A percentile compares a stretch with the other conserved stretches of the same genome.
phyloP scores from a whole-genome alignment of 2,329 filamentous ascomycete genomes.

The Aspergillus fischeri region DNA sequence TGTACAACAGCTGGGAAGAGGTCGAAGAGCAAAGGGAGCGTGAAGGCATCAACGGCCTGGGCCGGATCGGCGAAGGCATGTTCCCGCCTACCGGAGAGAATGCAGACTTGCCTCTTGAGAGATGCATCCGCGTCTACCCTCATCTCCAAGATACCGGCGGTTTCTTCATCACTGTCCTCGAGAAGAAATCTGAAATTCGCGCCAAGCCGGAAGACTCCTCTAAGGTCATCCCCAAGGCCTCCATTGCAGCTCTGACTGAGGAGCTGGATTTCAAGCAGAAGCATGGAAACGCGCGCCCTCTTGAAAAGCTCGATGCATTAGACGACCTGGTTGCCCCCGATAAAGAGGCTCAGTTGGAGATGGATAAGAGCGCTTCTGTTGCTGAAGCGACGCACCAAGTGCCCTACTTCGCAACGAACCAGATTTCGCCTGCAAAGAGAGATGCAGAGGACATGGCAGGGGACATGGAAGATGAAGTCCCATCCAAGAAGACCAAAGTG shows the following conservation, averaged over 20 bases:
- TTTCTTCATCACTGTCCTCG: constrained; percentile 94
- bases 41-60: constrained; percentile 60
- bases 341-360: constrained; percentile 23
- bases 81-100: constrained; percentile 64
- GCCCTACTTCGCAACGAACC: constrained; percentile 28
- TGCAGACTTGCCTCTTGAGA: constrained; percentile 70
- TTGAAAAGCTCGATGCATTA: constrained; percentile 37
- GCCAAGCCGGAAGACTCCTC: constrained; percentile 62
- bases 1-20: constrained; percentile 79
- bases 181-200: constrained; percentile 85
- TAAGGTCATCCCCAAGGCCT: constrained; percentile 36
- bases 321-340: constrained; percentile 38
- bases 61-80: constrained; percentile 73
- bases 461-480: constrained; percentile 33
- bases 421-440: constrained; percentile 29
- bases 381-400: constrained; percentile 31
- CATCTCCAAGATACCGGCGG: constrained; percentile 94
- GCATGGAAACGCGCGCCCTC: constrained; percentile 23
- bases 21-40: constrained; percentile 65
- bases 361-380: constrained; percentile 32
- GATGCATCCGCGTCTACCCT: constrained; percentile 90
- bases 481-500: constrained; percentile 44
- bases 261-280: constrained; percentile 33
- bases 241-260: constrained; percentile 33
- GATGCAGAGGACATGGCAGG: constrained; percentile 29